Base-by-base conservation (phyloP, 31 red algal genomes). In the Asparagopsis taxiformis region DNA sequence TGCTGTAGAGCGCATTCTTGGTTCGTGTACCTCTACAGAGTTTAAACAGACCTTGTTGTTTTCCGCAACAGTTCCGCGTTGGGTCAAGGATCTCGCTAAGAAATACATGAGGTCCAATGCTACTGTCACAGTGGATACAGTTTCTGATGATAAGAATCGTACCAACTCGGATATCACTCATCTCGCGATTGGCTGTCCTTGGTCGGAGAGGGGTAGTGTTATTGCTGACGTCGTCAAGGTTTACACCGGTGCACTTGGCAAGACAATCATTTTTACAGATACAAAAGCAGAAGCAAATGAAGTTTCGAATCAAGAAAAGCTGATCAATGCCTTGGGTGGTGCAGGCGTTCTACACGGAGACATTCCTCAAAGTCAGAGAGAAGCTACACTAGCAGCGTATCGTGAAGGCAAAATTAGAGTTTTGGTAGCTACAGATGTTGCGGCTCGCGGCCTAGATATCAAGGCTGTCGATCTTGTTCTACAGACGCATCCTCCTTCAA, bases 21-120 rank as follows among this genome's bases (percentile, higher is more conserved):
- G 89, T 32, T 81, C 79, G 39, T 84, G 90, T 34, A 88, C 87
- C 9, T 80, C 92, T 31, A 80, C 95, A 26, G 82, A n/a, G 93
- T 91, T 46, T 91, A 52, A 89, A 28, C 97, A 96, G 69, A 96
- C 83, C 3, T 89, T 95, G 29, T 86, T 99, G 84, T 99, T 99
- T 62, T 96, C 92, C 0, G 97, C 97, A 13, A 99, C 97, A 3
- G 96, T 96, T 62, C 97, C 97, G 24, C 50, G 43, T 1, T 76
- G 74, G 17, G 85, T 99, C 22, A 84, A 87, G 62, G 51, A 38
- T 29, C 41, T 91, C 7, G 88, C 92, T 4, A 50, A 84, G 36
- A 85, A 70, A 19, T 77, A 91, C 33, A 28, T 94, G 65, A 55
- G 90, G 5, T 77, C 88, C 59, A 80, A 82, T 17, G 86, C 94